Percentiles rank a stretch among this genome's conserved stretches.
These are phyloP conservation scores for Pseudogymnoascus sp. DNA, from an alignment of 2,329 filamentous ascomycete species.

Conservation along the genomic window DNA sequence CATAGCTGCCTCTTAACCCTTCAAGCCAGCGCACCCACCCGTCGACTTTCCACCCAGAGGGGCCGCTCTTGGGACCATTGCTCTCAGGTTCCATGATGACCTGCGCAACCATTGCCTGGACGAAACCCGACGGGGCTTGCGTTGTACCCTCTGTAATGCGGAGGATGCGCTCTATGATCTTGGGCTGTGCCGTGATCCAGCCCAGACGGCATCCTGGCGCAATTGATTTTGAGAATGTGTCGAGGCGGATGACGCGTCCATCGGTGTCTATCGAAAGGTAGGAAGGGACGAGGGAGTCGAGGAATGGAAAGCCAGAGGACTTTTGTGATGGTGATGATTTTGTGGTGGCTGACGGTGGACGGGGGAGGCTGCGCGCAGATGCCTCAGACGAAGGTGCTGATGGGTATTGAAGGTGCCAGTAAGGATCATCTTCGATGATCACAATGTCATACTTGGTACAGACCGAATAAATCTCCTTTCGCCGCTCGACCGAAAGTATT, in stretches of 20 bases:
- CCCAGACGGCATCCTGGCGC: conserved; percentile 83
- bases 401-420: conserved; percentile 89
- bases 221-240: conserved; percentile 90
- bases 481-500: conserved; percentile 61
- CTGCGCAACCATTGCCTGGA: conserved; percentile 72
- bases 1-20: conserved; percentile 74
- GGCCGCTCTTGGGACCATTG: conserved; percentile 39
- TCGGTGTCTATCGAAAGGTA: conserved; percentile 75
- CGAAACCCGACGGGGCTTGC: conserved; percentile 81
- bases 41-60: conserved; percentile 62
- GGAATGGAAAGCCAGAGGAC: conserved; percentile 62
- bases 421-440: conserved; percentile 90
- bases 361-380: conserved; percentile 20
- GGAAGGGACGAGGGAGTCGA: conserved; percentile 76
- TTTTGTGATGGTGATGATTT: conserved; percentile 28
- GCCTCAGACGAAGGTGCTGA: conserved; percentile 45
- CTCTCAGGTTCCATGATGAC: conserved; percentile 64
- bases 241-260: conserved; percentile 78
- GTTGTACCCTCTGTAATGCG: conserved; percentile 71
- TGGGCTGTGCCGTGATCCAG: conserved; percentile 81
- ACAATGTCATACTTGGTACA: conserved; percentile 80
- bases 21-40: conserved; percentile 91
- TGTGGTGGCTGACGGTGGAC: conserved; percentile 12
- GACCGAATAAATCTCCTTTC: conserved; percentile 69
- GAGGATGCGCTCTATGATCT: conserved; percentile 60